Evolutionary conservation across 352 stramenopile species (phyloP).

Genomic region (Pythium phragmitis): DNA sequence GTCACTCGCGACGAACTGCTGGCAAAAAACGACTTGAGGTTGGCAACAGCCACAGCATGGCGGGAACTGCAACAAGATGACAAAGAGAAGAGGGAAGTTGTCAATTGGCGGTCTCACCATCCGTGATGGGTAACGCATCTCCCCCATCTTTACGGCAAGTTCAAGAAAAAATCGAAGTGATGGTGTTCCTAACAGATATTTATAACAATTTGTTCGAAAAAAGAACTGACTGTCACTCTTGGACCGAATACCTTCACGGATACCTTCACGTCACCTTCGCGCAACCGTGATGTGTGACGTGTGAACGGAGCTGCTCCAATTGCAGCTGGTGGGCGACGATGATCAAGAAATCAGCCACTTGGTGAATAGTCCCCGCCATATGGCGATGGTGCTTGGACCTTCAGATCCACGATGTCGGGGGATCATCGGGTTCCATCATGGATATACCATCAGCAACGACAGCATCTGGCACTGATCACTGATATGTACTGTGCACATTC

Average conservation of each 20-base stretch:
- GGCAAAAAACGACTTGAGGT: too few relatives aligned
- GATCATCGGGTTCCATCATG: conserved; percentile 3
- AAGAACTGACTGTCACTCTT: conserved; percentile 2
- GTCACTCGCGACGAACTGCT: too few relatives aligned
- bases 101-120: too few relatives aligned
- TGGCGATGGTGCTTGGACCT: too few relatives aligned
- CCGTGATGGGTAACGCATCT: background rate
- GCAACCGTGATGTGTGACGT: conserved; percentile 7
- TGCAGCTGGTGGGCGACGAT: conserved; percentile 1
- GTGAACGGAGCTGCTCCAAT: conserved; percentile 3
- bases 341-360: conserved; percentile 4
- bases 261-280: conserved; percentile 10
- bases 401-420: background rate
- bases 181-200: background rate
- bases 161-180: conserved; percentile 6
- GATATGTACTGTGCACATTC: background rate
- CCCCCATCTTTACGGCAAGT: background rate
- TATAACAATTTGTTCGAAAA: background rate
- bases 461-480: conserved; percentile 6
- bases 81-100: too few relatives aligned
- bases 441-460: conserved; percentile 4
- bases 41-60: too few relatives aligned
- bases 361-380: too few relatives aligned
- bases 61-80: too few relatives aligned
- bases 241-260: background rate